phyloP scores from a whole-genome alignment of 208 protist genomes.

The Acanthamoeba quina region DNA sequence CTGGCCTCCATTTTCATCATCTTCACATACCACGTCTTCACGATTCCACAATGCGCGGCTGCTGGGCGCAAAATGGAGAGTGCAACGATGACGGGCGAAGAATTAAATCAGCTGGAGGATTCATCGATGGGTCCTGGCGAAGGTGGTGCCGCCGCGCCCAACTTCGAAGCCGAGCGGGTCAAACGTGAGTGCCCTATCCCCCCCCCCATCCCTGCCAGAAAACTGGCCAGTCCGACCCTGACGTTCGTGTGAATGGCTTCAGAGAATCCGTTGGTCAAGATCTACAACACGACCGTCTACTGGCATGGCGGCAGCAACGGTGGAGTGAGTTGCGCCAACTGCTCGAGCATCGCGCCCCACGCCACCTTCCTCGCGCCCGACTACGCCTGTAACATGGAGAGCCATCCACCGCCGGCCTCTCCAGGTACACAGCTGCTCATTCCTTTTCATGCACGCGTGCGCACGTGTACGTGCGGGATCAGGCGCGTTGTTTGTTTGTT shows the following conservation, averaged over 20 bases:
- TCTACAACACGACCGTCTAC: slow-evolving; percentile 30
- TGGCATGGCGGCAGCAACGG: slow-evolving; percentile 50
- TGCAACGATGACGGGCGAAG: not conserved
- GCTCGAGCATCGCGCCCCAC: not conserved
- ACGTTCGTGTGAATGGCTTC: not conserved
- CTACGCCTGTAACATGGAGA: slow-evolving; percentile 66
- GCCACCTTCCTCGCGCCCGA: slow-evolving; percentile 19
- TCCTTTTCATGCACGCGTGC: not conserved
- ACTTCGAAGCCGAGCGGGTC: not conserved
- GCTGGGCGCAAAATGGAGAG: not conserved
- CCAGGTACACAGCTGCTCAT: not conserved
- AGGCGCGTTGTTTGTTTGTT: not conserved
- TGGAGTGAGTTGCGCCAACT: not conserved
- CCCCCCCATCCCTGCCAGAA: too few species aligned
- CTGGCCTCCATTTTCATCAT: not conserved
- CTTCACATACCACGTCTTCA: not conserved
- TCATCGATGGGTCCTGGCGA: not conserved
- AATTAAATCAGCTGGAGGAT: not conserved
- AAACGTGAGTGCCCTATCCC: not conserved
- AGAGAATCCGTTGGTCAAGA: slow-evolving; percentile 31
- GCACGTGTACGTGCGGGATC: not conserved
- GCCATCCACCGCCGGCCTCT: not conserved
- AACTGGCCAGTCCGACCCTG: too few species aligned
- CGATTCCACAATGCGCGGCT: not conserved
- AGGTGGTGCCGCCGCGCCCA: too few species aligned